Conservation (phyloP, 768 basidiomycete genomes). For the Suillus weaverae region DNA sequence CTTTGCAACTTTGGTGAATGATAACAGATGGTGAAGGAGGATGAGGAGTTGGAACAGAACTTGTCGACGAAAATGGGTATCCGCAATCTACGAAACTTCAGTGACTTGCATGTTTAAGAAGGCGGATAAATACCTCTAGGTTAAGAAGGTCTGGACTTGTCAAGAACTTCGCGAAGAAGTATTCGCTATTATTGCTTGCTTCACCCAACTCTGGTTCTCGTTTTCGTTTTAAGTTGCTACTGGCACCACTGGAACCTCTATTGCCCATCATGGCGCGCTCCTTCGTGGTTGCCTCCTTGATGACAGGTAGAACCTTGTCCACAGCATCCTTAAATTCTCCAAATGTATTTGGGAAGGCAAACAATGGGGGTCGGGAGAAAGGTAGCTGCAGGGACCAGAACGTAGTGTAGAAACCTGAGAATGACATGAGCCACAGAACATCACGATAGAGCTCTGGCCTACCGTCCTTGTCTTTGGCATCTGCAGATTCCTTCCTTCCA, state of each 20-base stretch:
- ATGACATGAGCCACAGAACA: constrained; percentile 9
- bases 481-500: constrained; percentile 37
- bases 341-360: constrained; percentile 57
- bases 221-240: constrained; percentile 57
- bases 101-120: constrained; percentile 9
- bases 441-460: constrained; percentile 13
- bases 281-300: constrained; percentile 84
- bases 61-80: constrained; percentile 91
- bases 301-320: constrained; percentile 70
- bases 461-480: constrained; percentile 58
- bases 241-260: constrained; percentile 42
- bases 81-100: constrained; percentile 62
- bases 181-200: constrained; percentile 55
- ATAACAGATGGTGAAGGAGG: constrained; percentile 71
- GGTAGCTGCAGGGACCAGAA: constrained; percentile 90
- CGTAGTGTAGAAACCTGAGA: constrained; percentile 74
- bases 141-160: constrained; percentile 86
- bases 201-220: constrained; percentile 62
- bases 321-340: constrained; percentile 69
- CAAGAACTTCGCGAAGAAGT: constrained; percentile 93
- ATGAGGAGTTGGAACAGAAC: constrained; percentile 84
- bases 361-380: constrained; percentile 79
- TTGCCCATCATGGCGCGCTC: constrained; percentile 89
- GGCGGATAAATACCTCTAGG: constrained; percentile 63
- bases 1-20: constrained; percentile 71